phyloP scores from a whole-genome alignment of 768 basidiomycete genomes.

The Boletus sp. region DNA sequence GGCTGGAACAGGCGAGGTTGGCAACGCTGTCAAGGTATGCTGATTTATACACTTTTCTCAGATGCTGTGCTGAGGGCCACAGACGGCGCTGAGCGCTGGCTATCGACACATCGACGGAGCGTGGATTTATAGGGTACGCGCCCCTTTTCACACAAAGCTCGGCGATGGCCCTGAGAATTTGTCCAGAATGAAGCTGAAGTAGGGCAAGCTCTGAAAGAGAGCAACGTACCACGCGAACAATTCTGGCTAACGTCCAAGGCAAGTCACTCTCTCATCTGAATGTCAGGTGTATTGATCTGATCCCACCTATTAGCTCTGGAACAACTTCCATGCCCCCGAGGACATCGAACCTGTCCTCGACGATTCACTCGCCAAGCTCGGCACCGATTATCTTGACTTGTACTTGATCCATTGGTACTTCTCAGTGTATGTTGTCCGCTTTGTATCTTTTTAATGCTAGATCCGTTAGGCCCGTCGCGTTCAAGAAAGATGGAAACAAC shows the following conservation, averaged over 20 bases:
- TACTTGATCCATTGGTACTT: constrained; percentile 78
- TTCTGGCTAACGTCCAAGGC: constrained; percentile 68
- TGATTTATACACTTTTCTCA: no score
- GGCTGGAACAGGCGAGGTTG: constrained; percentile 55
- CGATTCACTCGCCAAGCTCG: constrained; percentile 58
- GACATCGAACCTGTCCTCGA: constrained; percentile 67
- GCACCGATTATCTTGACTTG: constrained; percentile 71
- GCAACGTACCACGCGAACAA: constrained; percentile 57
- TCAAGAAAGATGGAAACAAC: constrained; percentile 49
- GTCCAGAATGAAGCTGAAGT: constrained; percentile 68
- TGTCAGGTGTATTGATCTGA: neutral
- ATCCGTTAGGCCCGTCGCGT: constrained; percentile 58
- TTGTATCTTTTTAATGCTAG: neutral
- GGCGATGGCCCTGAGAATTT: constrained; percentile 3
- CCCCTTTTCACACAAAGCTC: neutral
- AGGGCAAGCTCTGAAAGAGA: constrained; percentile 56
- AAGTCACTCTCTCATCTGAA: neutral
- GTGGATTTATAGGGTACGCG: constrained; percentile 60
- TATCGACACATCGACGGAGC: constrained; percentile 75
- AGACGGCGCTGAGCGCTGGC: constrained; percentile 58
- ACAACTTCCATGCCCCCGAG: constrained; percentile 69
- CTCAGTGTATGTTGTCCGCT: neutral
- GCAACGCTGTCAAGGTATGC: constrained; percentile 58
- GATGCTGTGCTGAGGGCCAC: neutral
- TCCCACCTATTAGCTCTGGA: constrained; percentile 53